A percentile compares a stretch with the other conserved stretches of the same genome.
Conservation (phyloP, 2,329 filamentous ascomycete species). For the Thermomyces lanuginosus region DNA sequence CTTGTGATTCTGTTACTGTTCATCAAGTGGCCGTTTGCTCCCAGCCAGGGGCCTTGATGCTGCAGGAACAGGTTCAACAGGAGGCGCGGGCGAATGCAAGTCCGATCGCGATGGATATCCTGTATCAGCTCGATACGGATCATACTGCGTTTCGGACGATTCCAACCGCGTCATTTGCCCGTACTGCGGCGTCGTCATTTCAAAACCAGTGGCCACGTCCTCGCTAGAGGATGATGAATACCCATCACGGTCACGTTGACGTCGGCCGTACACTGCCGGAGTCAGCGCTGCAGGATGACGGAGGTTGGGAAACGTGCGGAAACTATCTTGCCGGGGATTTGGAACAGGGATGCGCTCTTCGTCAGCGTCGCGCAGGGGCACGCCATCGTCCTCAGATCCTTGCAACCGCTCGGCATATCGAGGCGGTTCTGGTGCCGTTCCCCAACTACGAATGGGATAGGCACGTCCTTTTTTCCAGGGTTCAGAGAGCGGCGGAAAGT, state of each 20-base stretch:
- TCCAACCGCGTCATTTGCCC: too few species aligned
- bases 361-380: conserved; percentile 18
- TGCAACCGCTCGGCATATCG: conserved; percentile 2
- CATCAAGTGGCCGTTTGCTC: too few species aligned
- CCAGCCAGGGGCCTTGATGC: too few species aligned
- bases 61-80: too few species aligned
- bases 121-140: conserved; percentile 4
- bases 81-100: too few species aligned
- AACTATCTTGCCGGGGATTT: conserved; percentile 4
- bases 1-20: too few species aligned
- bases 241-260: conserved; percentile 16
- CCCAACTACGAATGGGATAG: conserved; percentile 43
- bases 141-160: conserved; percentile 1
- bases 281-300: conserved; percentile 11
- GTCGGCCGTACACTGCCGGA: conserved; percentile 13
- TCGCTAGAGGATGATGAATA: conserved; percentile 23
- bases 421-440: conserved; percentile 26
- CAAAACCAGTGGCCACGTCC: conserved; percentile 19
- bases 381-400: conserved; percentile 9
- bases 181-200: conserved; percentile 17
- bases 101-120: background rate
- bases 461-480: conserved; percentile 43
- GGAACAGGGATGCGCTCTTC: conserved; percentile 12
- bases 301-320: conserved; percentile 2
- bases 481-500: conserved; percentile 41